Conservation (phyloP, 1,284 basidiomycete species). For the Chalciporus sp. region DNA sequence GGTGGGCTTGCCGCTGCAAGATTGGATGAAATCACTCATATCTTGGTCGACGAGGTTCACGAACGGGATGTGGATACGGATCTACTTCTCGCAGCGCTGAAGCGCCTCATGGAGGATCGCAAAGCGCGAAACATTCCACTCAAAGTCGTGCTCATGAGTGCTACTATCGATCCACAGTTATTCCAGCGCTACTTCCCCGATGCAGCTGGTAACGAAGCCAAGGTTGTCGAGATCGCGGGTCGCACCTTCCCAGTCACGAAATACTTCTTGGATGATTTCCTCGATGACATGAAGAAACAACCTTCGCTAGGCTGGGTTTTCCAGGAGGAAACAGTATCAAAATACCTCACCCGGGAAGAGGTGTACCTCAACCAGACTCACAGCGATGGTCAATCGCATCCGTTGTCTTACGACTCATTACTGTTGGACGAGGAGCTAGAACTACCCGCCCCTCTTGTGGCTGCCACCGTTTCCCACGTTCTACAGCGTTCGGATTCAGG, state of each 20-base stretch:
- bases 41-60: conserved; percentile 96
- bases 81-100: conserved; percentile 88
- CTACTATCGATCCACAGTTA: conserved; percentile 89
- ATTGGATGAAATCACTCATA: conserved; percentile 87
- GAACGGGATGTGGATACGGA: conserved; percentile 97
- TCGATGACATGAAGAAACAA: conserved; percentile 52
- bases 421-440: conserved; percentile 70
- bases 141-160: conserved; percentile 94
- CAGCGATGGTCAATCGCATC: conserved; percentile 23
- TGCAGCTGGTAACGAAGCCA: conserved; percentile 62
- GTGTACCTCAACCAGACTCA: conserved; percentile 36
- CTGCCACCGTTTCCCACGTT: conserved; percentile 82
- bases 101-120: conserved; percentile 81
- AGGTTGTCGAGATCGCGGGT: conserved; percentile 87
- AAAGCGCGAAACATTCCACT: conserved; percentile 75
- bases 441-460: conserved; percentile 83
- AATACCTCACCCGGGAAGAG: conserved; percentile 81
- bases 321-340: conserved; percentile 72
- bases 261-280: conserved; percentile 82
- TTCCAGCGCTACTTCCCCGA: conserved; percentile 89
- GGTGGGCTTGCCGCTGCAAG: conserved; percentile 38
- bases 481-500: conserved; percentile 78
- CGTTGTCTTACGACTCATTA: conserved; percentile 24
- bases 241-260: conserved; percentile 89
- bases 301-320: conserved; percentile 66